Percentiles rank a stretch among this genome's conserved stretches.
phyloP scores from a whole-genome alignment of 2,329 filamentous ascomycete genomes.

The Verticillium nonalfalfae region DNA sequence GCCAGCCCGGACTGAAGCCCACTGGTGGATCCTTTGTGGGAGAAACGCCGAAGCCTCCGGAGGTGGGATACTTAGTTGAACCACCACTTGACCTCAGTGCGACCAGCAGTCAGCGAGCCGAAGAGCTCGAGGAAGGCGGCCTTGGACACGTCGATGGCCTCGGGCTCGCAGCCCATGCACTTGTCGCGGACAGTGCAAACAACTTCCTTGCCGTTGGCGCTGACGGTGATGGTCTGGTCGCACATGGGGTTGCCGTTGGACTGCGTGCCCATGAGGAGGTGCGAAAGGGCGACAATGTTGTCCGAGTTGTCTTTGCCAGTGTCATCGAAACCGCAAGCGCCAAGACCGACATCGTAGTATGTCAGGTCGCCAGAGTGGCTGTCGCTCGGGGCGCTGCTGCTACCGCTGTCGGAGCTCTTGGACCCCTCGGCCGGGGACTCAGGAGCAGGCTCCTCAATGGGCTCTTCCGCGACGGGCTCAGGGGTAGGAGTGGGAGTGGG shows the following conservation, averaged over 20 bases:
- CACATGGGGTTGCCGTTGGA: constrained; percentile 68
- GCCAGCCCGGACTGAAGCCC: background rate
- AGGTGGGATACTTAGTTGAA: constrained; percentile 25
- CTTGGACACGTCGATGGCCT: constrained; percentile 55
- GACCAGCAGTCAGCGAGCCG: constrained; percentile 36
- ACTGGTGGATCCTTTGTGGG: background rate
- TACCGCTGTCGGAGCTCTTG: background rate
- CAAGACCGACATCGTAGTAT: constrained; percentile 64
- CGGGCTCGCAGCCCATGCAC: constrained; percentile 59
- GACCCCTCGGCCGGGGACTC: background rate
- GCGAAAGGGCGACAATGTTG: constrained; percentile 64
- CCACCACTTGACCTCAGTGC: constrained; percentile 35
- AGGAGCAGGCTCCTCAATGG: background rate
- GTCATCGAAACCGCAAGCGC: constrained; percentile 62
- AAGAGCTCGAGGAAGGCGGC: constrained; percentile 49
- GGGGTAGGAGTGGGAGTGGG: constrained; percentile 5
- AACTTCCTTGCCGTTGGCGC: constrained; percentile 49
- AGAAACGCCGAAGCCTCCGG: background rate
- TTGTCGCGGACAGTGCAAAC: constrained; percentile 64
- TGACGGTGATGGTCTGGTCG: constrained; percentile 61
- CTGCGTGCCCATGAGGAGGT: constrained; percentile 52
- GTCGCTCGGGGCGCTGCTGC: constrained; percentile 12
- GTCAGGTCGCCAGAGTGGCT: constrained; percentile 60
- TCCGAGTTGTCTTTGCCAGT: constrained; percentile 45
- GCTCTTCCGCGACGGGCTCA: constrained; percentile 1